A percentile compares a stretch with the other conserved stretches of the same genome.
These are phyloP conservation scores for Triticum aestivum DNA, from an alignment of 176 grass and related monocot species.

Conservation along the genomic window DNA sequence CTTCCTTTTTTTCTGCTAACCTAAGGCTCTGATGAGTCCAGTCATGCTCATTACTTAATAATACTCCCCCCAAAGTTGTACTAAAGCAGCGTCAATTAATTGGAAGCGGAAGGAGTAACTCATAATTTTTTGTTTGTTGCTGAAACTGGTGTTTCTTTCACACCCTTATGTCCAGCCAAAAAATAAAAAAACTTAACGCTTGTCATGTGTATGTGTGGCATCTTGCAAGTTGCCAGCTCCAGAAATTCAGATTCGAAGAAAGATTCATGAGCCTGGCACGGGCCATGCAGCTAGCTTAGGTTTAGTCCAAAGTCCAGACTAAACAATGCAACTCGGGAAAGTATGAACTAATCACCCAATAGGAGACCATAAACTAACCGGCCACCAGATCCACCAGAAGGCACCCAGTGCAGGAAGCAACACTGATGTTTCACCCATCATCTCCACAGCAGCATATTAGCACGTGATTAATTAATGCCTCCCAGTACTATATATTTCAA, in stretches of 20 bases:
- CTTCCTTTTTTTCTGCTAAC: too few species aligned
- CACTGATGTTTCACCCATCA: constrained; percentile 36
- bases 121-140: neutral
- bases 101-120: too few species aligned
- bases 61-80: too few species aligned
- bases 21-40: too few species aligned
- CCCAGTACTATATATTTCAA: neutral
- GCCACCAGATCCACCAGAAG: constrained; percentile 27
- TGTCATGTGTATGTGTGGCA: neutral
- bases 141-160: neutral
- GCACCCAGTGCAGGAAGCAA: constrained; percentile 25
- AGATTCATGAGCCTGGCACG: neutral
- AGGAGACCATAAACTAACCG: neutral
- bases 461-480: constrained; percentile 30
- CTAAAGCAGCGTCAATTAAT: too few species aligned
- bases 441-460: constrained; percentile 1
- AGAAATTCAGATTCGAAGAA: neutral
- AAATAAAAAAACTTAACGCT: neutral
- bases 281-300: neutral
- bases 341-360: neutral
- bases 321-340: neutral
- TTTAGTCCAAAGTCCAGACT: constrained; percentile 11
- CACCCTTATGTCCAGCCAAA: neutral
- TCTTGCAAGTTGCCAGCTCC: neutral
- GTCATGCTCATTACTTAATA: too few species aligned